Base-by-base conservation (phyloP, 1,284 basidiomycete species). In the Cystobasidium sp. region DNA sequence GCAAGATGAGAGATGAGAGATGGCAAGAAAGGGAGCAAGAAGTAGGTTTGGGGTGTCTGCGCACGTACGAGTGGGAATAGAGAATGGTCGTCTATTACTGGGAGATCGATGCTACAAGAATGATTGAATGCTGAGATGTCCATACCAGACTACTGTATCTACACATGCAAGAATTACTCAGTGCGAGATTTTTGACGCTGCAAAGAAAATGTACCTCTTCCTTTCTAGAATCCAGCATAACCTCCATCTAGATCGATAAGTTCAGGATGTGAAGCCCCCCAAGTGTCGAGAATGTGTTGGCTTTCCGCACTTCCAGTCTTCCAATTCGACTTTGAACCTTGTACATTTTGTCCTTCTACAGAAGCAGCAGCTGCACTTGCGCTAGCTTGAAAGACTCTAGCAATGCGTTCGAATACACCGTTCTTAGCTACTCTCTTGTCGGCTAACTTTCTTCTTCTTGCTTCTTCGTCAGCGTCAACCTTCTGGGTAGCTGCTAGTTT, bases 221-320 rank as follows among this genome's bases (percentile, higher is more conserved):
- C n/a, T n/a, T n/a, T n/a, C n/a, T 49, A 63, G 24, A 63, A 47
- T 18, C 64, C 64, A 52, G 64, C 64, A 39, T 61, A 71, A 6
- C 56, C 69, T 20, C 69, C 69, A 41, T 71, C 69, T 22, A 71
- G 16, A 52, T 71, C 69, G 46, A 71, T 41, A 12, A 71, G 59
- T 55, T 73, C 70, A n/a, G 70, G 70, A 59, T 73, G 70, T 5
- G 70, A 62, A 16, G 70, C 70, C 1, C 62, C 62, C 41, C 62
- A 64, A 31, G 62, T 55, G 24, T 51, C 49, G n/a, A 65, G 70
- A 49, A 73, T 58, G 18, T 68, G 66, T 6, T 58, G 41, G 8
- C 66, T 22, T 55, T 68, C 66, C 3, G 12, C 31, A 20, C 66
- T 47, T n/a, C 63, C 53, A 18, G 43, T 47, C 61, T 63, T 46